Percentiles rank a stretch among this genome's conserved stretches.
These are phyloP conservation scores for Penicillium desertorum DNA, from an alignment of 495 filamentous ascomycete species.

Conservation along the genomic window DNA sequence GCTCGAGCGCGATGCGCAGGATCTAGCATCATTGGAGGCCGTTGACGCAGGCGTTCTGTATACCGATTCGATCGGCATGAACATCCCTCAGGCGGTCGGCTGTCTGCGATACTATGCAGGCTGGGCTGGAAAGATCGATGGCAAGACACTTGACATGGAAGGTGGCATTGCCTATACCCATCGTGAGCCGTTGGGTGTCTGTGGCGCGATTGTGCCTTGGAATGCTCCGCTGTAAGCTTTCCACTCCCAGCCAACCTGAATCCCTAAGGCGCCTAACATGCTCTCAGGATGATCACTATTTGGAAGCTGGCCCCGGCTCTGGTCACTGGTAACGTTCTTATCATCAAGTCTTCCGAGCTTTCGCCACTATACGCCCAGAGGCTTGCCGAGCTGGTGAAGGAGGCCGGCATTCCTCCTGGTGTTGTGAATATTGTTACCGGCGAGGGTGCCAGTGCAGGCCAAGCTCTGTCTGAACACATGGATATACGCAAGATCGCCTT, in stretches of 20 bases:
- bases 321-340: slow-evolving; percentile 60
- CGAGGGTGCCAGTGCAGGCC: slow-evolving; percentile 73
- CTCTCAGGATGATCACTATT: slow-evolving; percentile 68
- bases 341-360: slow-evolving; percentile 89
- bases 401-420: slow-evolving; percentile 85
- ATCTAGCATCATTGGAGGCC: slow-evolving; percentile 32
- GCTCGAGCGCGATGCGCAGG: slow-evolving; percentile 27
- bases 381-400: slow-evolving; percentile 72
- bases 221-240: slow-evolving; percentile 32
- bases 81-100: slow-evolving; percentile 25
- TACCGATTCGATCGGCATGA: slow-evolving; percentile 21
- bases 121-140: slow-evolving; percentile 39
- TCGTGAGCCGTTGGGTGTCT: slow-evolving; percentile 40
- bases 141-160: slow-evolving; percentile 28
- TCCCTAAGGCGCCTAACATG: no score
- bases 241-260: no score
- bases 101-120: slow-evolving; percentile 37
- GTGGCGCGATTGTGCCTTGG: slow-evolving; percentile 40
- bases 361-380: slow-evolving; percentile 89
- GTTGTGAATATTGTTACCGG: slow-evolving; percentile 88
- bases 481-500: slow-evolving; percentile 72
- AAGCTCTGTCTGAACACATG: slow-evolving; percentile 71
- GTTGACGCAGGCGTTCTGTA: slow-evolving; percentile 30
- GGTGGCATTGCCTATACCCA: slow-evolving; percentile 30
- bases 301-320: slow-evolving; percentile 58